Conservation (phyloP, 176 grass and related monocot species). For the Saccharum spontaneum region DNA sequence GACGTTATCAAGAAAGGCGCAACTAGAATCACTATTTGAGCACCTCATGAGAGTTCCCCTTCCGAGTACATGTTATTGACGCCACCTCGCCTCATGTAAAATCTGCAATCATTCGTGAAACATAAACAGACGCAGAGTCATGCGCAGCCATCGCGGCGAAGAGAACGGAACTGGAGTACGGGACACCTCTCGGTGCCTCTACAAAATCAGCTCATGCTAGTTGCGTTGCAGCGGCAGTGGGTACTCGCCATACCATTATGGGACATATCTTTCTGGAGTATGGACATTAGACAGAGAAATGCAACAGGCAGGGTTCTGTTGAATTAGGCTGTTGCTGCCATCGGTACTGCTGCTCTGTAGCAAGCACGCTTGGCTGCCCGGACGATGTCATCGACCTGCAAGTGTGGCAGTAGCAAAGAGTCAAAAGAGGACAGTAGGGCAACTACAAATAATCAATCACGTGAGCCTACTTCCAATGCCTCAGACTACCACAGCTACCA, state of each 20-base stretch:
- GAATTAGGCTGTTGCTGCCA: conserved; percentile 63
- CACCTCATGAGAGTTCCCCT: background rate
- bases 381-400: conserved; percentile 76
- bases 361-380: conserved; percentile 72
- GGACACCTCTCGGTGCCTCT: conserved; percentile 27
- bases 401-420: background rate
- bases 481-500: background rate
- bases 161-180: background rate
- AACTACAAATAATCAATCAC: background rate
- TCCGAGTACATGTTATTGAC: no score
- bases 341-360: conserved; percentile 61
- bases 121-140: background rate
- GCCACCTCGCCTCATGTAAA: conserved; percentile 25
- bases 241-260: conserved; percentile 19
- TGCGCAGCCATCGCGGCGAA: background rate
- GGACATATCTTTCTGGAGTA: conserved; percentile 6
- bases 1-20: no score
- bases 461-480: conserved; percentile 1
- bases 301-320: background rate
- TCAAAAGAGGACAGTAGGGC: background rate
- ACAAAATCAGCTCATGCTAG: conserved; percentile 39
- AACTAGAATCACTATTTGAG: background rate
- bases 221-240: background rate
- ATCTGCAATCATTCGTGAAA: conserved; percentile 5
- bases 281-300: background rate